Percentiles rank a stretch among this genome's conserved stretches.
Conservation (phyloP, 2,329 filamentous ascomycete genomes). For the Beauveria scarabaeidicola region DNA sequence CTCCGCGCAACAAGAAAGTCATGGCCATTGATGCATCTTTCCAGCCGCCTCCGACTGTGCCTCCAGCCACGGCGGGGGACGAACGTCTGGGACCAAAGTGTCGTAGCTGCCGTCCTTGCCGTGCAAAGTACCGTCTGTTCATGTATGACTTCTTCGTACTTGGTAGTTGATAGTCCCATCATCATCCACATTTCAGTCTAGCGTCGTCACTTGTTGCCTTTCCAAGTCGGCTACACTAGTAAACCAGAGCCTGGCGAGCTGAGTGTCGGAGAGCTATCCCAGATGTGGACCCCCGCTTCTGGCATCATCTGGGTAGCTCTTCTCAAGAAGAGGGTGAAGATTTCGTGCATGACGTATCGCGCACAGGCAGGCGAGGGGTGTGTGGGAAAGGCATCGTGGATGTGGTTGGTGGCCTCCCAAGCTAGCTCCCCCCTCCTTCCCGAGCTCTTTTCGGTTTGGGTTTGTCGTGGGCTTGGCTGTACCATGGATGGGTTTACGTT, state of each 20-base stretch:
- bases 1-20: too few species aligned
- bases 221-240: background rate
- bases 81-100: background rate
- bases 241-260: background rate
- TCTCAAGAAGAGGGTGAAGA: background rate
- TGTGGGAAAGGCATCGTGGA: background rate
- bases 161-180: background rate
- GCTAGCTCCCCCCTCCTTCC: background rate
- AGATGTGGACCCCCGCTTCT: background rate
- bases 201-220: background rate
- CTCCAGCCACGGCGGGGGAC: too few species aligned
- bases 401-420: slow-evolving; percentile 1
- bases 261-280: background rate
- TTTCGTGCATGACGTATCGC: slow-evolving; percentile 9
- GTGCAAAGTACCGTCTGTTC: too few species aligned
- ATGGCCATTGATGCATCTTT: too few species aligned
- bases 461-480: background rate
- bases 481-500: slow-evolving; percentile 3
- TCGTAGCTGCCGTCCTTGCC: background rate
- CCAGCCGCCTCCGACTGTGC: too few species aligned
- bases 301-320: background rate
- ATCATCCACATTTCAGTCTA: slow-evolving; percentile 4
- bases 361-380: background rate
- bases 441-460: background rate
- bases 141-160: too few species aligned